Evolutionary conservation across 306 rosid species (phyloP), one percentile per base, ranked within the genome.

Genomic region (Vigna hirtella): DNA sequence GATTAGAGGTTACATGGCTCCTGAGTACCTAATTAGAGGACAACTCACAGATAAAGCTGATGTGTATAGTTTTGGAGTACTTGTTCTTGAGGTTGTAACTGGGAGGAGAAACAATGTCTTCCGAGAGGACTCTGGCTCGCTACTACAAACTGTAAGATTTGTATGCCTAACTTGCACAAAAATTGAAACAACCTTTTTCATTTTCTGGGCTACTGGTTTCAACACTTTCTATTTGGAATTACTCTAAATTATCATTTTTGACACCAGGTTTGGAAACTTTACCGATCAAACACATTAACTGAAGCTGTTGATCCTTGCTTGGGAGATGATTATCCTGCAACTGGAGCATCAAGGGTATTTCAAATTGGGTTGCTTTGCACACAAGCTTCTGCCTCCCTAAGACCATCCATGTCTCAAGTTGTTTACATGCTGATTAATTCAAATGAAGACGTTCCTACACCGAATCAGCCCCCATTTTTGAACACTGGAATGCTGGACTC

Each of bases 1-100:
- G 40, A 26, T 17, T 66, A 93, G 98, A 66, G 98, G 98, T 56
- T 93, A 93, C 53, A 93, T 93, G 97, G 98, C 98, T 51, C 97
- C 98, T 0, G 98, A 93, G 78, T 93, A 93, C 89, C 93, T 93
- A 26, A 62, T 85, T 79, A 86, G 93, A 78, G 98, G 98, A 28
- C 96, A 93, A 68, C 93, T 93, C 1, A 93, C 97, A 2, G 97
- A 93, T 17, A 93, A 90, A 78, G 97, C 96, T 49, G 98, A 91
- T 45, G 93, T 93, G 1, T 93, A 90, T 77, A 87, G 98, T 56
- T 93, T 73, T 36, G 97, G 98, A 61, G 93, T 93, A 28, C 76
- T 93, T 61, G 91, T 91, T 63, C 87, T 93, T n/a, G 98, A 93
- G 87, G 90, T 91, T 76, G 81, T 90, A 11, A 74, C 90, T 24